Base-by-base conservation (phyloP, 768 basidiomycete species). In the Tulasnella sp. region DNA sequence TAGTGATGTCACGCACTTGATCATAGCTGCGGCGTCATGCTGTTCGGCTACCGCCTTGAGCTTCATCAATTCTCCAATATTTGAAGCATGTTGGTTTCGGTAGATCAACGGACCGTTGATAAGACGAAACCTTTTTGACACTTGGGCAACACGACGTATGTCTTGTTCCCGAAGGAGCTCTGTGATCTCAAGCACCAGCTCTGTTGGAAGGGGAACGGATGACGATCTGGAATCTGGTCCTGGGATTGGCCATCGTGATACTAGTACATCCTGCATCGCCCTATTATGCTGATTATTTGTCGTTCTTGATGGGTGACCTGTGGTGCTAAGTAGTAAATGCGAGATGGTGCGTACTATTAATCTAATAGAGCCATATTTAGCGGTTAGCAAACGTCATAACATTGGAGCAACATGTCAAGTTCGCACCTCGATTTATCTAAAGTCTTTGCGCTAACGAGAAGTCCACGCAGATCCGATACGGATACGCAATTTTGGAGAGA, bases 1-100 rank as follows among this genome's bases (percentile, higher is more conserved):
- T 15, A 10, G 46, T 12, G 0, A 16, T 35, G 6, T 16, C 9
- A 48, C 47, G 37, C 20, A 48, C 47, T 34, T 4, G 13, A 48
- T 48, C 47, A 48, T 48, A 19, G 12, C 16, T 20, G 47, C 47
- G 1, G 40, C 37, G 5, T 35, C 31, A 13, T 34, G 47, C 35
- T 48, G 47, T 10, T 37, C 35, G 20, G 47, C 47, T 3, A 48
- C 24, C n/a, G 27, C 32, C 1, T 16, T 16, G 4, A 48, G 47
- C 1, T 37, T 34, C 1, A 35, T 37, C 6, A 48, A 37, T 15
- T 48, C 32, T 16, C 40, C 47, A 20, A 48, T 22, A 35, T 24
- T 27, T 4, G 31, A 22, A 3, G 35, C 34, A 7, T 2, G 3
- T 16, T 48, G 47, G 6, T 34, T 22, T 15, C 33, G 32, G 19